Evolutionary conservation across 108 stramenopile genomes (phyloP), one percentile per base, ranked within the genome.

Genomic region (Cyclotella cryptica): DNA sequence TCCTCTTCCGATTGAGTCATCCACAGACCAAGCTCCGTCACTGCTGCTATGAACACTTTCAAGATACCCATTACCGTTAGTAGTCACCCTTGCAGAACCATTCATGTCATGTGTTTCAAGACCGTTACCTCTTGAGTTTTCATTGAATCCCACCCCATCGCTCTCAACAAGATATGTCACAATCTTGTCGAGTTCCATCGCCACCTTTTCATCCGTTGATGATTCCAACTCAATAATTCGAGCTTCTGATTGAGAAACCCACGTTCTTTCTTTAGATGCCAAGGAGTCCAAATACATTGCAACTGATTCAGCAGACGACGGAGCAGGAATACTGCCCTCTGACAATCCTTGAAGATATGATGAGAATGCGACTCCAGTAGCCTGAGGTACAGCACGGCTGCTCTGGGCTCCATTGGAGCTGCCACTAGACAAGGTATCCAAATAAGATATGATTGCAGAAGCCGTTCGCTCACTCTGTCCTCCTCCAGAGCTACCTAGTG

Each of bases 321-420:
- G 79, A n/a, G 71, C 79, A 21, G 72, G 66, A 60, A 80, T 42
- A 60, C 57, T 66, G 9, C 79, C 79, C 44, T 41, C 60, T 12
- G 72, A 74, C 14, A 80, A 22, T 69, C 67, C 72, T 28, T 80
- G 57, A 17, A 80, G 49, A 43, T 80, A 80, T 29, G 72, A 80
- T 41, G 72, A 73, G 57, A 80, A 80, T 17, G 79, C 79, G 24
- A 22, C 66, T 44, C 66, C 62, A 27, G 64, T 71, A 39, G 60
- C 60, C 21, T 64, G 52, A n/a, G 46, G 41, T 22, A 49, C 21
- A 39, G 54, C 35, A 35, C 22, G 29, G 22, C 40, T 35, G n/a
- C 24, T 28, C 8, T 59, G 19, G 45, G n/a, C 52, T 27, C 17
- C 24, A 14, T 6, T 22, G 19, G 44, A 57, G 9, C 47, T 30